Base-by-base conservation (phyloP, 2,329 filamentous ascomycete genomes). In the Curvularia spicifera region DNA sequence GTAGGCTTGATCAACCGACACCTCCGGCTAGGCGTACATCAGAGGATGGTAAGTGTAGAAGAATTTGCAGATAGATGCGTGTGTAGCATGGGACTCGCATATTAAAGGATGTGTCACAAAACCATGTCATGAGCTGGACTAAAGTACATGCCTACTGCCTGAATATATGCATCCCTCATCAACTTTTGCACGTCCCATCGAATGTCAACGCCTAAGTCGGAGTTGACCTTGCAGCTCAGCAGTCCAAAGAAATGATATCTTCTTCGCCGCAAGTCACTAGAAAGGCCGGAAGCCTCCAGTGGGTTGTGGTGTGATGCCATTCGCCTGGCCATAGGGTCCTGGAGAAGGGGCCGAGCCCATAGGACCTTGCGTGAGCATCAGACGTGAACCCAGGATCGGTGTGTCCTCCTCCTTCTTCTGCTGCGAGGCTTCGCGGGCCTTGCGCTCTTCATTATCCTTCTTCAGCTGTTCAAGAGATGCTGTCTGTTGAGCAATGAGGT, bases 301-400 rank as follows among this genome's bases (percentile, higher is more conserved):
- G 51, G 91, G 85, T 82, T 97, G 93, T 57, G 93, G 90, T 58
- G 90, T 89, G 71, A 97, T 91, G 56, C 94, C 94, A 74, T 97
- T 98, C 22, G 91, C 83, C 73, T 95, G 91, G 48, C 85, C 85
- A 71, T 88, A 96, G 3, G 89, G 87, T 50, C 86, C 85, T 9
- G 90, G 89, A 54, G 88, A 86, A 63, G 83, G 76, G 58, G 85
- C 77, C 70, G 80, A 78, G 44, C 64, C 82, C 78, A 73, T 83
- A 24, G 94, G 91, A 9, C 93, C 95, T 72, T 96, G 93, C 37
- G 95, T 99, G 69, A 99, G 90, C 93, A 99, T 96, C 51, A 99
- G 85, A 52, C 95, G 88, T 65, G 88, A 90, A 53, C 94, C 93
- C 26, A 99, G 86, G 71, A 99, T 98, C 5, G 95, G 95, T 0